phyloP scores from a whole-genome alignment of 345 rosid species.

The Boechera divaricarpa region DNA sequence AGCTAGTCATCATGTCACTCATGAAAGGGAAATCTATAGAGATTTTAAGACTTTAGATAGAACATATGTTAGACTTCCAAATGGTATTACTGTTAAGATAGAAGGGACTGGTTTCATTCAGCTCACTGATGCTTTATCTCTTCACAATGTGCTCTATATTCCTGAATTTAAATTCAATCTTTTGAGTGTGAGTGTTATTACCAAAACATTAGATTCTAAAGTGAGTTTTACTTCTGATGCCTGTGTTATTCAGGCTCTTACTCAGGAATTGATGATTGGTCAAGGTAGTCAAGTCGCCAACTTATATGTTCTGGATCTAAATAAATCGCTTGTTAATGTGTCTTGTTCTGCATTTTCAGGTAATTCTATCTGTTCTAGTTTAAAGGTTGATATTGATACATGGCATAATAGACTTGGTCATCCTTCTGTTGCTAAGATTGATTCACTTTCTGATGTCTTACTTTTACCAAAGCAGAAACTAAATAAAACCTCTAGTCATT shows the following conservation, averaged over 20 bases:
- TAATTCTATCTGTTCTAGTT: neutral
- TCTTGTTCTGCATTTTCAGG: neutral
- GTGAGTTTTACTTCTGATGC: neutral
- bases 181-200: neutral
- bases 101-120: neutral
- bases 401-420: neutral
- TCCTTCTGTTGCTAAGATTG: neutral
- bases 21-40: fast-evolving
- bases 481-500: neutral
- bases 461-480: too few species aligned
- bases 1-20: neutral
- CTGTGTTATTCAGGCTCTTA: neutral
- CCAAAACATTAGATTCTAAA: neutral
- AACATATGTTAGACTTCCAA: neutral
- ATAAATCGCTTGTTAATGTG: neutral
- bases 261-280: neutral
- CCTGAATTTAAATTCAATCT: neutral
- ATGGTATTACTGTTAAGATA: neutral
- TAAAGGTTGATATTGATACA: neutral
- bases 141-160: neutral
- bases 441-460: fast-evolving
- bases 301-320: neutral
- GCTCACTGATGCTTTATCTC: neutral
- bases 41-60: neutral
- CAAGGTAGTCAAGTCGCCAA: neutral